Evolutionary conservation across 1,284 basidiomycete species (phyloP).

Genomic region (Trichosporon coremiiforme): DNA sequence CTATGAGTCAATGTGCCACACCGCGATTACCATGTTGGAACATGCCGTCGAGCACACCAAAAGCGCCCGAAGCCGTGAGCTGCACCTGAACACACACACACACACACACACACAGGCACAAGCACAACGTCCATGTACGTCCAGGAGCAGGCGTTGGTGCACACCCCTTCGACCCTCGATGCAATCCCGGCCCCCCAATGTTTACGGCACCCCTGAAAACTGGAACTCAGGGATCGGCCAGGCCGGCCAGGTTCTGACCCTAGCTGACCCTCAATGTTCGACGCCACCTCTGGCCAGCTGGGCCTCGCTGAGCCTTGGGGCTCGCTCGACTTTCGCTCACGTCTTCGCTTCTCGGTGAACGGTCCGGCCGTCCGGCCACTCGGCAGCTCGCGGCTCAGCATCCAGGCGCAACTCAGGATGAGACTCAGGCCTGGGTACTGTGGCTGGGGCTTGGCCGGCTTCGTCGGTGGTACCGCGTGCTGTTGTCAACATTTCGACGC

Average conservation of each 20-base stretch:
- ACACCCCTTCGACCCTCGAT: background rate
- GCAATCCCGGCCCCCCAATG: background rate
- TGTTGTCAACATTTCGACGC: too few species aligned
- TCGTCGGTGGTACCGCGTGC: too few species aligned
- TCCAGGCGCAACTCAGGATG: too few species aligned
- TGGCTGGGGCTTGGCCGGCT: too few species aligned
- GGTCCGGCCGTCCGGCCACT: background rate
- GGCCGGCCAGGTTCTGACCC: background rate
- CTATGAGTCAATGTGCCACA: background rate
- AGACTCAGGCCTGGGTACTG: too few species aligned
- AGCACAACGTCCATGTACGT: background rate
- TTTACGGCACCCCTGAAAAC: constrained; percentile 19
- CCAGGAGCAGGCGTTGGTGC: background rate
- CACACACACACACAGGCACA: too few species aligned
- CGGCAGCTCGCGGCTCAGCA: too few species aligned
- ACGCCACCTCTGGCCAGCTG: background rate
- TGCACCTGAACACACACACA: background rate
- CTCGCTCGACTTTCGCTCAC: too few species aligned
- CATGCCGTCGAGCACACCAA: background rate
- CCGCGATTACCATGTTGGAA: too few species aligned
- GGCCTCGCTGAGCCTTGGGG: background rate
- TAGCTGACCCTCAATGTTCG: background rate
- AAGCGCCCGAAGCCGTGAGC: background rate
- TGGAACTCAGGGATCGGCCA: constrained; percentile 6
- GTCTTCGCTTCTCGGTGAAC: background rate